A percentile compares a stretch with the other conserved stretches of the same genome.
Evolutionary conservation across 176 grass and related monocot genomes (phyloP).

Genomic region (Saccharum spontaneum): DNA sequence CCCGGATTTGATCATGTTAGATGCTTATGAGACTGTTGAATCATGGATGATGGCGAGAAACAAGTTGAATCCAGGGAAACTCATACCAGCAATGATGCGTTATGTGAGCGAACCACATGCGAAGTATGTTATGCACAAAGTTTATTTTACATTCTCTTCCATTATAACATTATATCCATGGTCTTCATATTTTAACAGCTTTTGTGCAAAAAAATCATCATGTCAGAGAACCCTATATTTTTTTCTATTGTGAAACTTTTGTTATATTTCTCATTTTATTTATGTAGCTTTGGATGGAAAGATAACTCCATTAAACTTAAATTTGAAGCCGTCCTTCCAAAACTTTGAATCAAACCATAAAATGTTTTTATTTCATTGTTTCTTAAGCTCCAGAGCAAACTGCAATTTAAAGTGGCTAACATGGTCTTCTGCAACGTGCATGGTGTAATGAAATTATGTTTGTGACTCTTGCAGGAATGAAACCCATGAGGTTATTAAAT

Average conservation of each 20-base stretch:
- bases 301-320: background rate
- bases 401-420: background rate
- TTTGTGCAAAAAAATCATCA: background rate
- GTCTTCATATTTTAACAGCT: slow-evolving; percentile 9
- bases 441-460: slow-evolving; percentile 38
- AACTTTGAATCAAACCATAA: slow-evolving; percentile 18
- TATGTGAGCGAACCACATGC: slow-evolving; percentile 98
- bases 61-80: slow-evolving; percentile 95
- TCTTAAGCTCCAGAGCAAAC: background rate
- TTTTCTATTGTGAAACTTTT: background rate
- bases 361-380: background rate
- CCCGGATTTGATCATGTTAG: slow-evolving; percentile 90
- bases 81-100: slow-evolving; percentile 99
- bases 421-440: background rate
- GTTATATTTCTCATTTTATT: background rate
- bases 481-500: slow-evolving; percentile 96
- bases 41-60: slow-evolving; percentile 96
- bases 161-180: background rate
- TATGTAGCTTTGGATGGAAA: background rate
- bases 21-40: slow-evolving; percentile 98
- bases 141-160: background rate
- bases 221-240: background rate
- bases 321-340: background rate
- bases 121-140: slow-evolving; percentile 53
- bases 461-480: slow-evolving; percentile 73